Base-by-base conservation (phyloP, 129 eudicot species). In the Tagetes erecta region DNA sequence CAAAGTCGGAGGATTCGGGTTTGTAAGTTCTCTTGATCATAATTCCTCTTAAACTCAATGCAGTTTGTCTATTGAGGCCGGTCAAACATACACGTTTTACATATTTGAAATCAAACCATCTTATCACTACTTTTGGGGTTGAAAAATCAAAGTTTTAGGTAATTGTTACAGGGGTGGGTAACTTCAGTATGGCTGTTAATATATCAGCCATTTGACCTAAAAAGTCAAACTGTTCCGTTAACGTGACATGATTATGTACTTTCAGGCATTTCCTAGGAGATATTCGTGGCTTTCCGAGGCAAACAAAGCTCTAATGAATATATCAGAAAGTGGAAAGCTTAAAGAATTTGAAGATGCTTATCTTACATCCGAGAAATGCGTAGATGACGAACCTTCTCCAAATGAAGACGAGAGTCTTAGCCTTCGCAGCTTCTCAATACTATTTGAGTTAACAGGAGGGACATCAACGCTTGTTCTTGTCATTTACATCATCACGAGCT, bases 1-100 rank as follows among this genome's bases (percentile, higher is more conserved):
- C 72, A 80, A 83, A 77, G 78, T 82, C 70, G 92, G 89, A 64
- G 92, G 92, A 36, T 87, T 40, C 8, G 89, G 92, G 77, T 87
- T 72, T 35, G 92, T 87, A 77, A 84, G 80, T 73, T 63, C 52
- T 38, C 73, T 66, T 34, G 31, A 33, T 47, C 62, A 53, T 36
- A 49, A 70, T 37, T 34, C 27, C 36, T 76, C 37, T 53, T 68
- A 46, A 74, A 63, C 27, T 6, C 8, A 1, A 40, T 49, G 2
- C 3, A 0, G 53, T 71, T 52, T 38, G 50, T 35, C 62, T 13
- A 34, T 37, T 14, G 7, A 70, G 27, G 27, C 27, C 27, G 13
- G 14, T 37, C 62, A 36, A 70, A 35, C 38, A n/a, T 35, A 69
- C 4, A 0, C 3, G 13, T 38, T 36, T 51, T 51, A 12, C 63